A percentile compares a stretch with the other conserved stretches of the same genome.
These are phyloP conservation scores for Solanum pinnatisectum DNA, from an alignment of 257 asterid genomes.

Conservation along the genomic window DNA sequence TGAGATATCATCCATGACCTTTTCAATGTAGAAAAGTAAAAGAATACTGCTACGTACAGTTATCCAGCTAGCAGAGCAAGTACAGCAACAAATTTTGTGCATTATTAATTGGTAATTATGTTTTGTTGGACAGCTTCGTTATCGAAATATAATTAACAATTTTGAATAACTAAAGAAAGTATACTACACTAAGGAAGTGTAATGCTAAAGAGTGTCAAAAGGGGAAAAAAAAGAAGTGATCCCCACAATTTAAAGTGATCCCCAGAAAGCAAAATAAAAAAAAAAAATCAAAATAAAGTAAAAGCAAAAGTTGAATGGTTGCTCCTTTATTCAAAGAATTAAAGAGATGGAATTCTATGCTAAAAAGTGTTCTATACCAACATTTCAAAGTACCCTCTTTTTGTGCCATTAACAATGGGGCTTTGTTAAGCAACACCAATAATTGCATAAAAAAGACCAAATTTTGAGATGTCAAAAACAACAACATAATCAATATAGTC, in stretches of 20 bases:
- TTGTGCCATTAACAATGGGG: not conserved
- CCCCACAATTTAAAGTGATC: constrained; percentile 5
- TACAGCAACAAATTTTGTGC: not conserved
- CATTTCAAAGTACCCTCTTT: not conserved
- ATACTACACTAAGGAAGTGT: not conserved
- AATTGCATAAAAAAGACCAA: not conserved
- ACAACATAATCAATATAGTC: not conserved
- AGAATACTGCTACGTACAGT: not conserved
- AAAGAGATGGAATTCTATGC: constrained; percentile 36
- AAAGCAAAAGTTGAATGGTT: constrained; percentile 33
- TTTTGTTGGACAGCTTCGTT: not conserved
- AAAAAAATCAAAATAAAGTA: constrained; percentile 14
- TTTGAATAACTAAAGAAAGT: not conserved
- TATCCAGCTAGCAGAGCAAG: not conserved
- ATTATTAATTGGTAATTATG: not conserved
- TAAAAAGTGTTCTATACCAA: constrained; percentile 17
- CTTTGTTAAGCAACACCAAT: constrained; percentile 1
- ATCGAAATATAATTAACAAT: not conserved
- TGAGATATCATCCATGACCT: constrained; percentile 29
- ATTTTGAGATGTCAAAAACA: not conserved
- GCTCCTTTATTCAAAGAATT: constrained; percentile 20
- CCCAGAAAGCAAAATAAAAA: constrained; percentile 19
- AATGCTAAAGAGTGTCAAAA: not conserved
- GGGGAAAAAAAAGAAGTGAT: constrained; percentile 7
- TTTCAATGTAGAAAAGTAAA: constrained; percentile 36